Percentiles rank a stretch among this genome's conserved stretches.
Conservation (phyloP, 148 eudicot species). For the Persicaria tinctoria region DNA sequence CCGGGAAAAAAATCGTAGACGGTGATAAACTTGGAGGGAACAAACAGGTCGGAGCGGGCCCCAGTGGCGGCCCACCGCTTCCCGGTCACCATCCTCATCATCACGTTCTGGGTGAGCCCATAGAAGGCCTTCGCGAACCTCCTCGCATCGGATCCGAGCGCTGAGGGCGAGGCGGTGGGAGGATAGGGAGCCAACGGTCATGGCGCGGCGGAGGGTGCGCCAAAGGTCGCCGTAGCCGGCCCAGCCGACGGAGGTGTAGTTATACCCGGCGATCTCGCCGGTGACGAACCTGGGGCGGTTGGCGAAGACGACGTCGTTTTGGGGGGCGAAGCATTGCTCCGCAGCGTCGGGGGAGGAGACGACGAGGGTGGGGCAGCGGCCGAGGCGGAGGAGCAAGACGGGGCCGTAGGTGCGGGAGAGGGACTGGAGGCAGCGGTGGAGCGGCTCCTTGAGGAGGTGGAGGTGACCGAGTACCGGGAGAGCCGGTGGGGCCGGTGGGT, state of each 20-base stretch:
- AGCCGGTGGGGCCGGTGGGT: slow-evolving; percentile 25
- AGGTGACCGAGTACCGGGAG: slow-evolving; percentile 36
- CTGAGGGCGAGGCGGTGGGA: slow-evolving; percentile 23
- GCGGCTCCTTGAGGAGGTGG: slow-evolving; percentile 26
- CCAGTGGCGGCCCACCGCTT: slow-evolving; percentile 15
- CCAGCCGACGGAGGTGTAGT: slow-evolving; percentile 20
- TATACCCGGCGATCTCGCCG: slow-evolving; percentile 17
- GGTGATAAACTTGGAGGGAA: background rate
- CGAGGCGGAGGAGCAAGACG: slow-evolving; percentile 21
- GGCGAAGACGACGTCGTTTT: slow-evolving; percentile 22
- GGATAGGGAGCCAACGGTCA: slow-evolving; percentile 26
- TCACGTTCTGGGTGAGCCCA: slow-evolving; percentile 20
- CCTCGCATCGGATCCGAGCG: slow-evolving; percentile 20
- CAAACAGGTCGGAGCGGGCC: slow-evolving; percentile 10
- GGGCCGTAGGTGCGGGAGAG: slow-evolving; percentile 22
- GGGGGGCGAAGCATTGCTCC: slow-evolving; percentile 25
- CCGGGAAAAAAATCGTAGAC: slow-evolving; percentile 18
- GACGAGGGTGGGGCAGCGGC: slow-evolving; percentile 14
- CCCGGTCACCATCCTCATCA: slow-evolving; percentile 37
- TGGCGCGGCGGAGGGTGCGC: slow-evolving; percentile 25
- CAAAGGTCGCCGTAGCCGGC: slow-evolving; percentile 24
- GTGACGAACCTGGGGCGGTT: slow-evolving; percentile 26
- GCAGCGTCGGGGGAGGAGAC: slow-evolving; percentile 19
- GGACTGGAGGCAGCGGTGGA: slow-evolving; percentile 20
- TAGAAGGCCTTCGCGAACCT: slow-evolving; percentile 21